Percentiles rank a stretch among this genome's conserved stretches.
These are phyloP conservation scores for Pseudisothecium myosuroides DNA, from an alignment of 225 moss, liverwort and hornwort genomes.

Conservation along the genomic window DNA sequence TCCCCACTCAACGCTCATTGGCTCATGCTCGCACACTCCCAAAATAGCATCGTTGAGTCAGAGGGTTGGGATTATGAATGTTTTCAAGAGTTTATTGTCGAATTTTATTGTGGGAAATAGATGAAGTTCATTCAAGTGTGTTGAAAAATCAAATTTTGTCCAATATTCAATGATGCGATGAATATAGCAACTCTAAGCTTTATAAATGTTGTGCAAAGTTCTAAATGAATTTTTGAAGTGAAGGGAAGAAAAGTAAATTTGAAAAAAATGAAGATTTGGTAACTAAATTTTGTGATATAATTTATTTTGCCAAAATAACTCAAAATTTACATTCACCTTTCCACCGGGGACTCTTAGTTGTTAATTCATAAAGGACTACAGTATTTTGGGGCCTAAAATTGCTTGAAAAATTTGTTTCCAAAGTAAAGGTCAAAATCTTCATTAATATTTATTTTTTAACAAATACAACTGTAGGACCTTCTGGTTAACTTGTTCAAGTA, in stretches of 20 bases:
- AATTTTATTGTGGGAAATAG: not conserved
- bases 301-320: not conserved
- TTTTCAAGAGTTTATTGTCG: not conserved
- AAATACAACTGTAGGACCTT: too few species aligned
- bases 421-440: too few species aligned
- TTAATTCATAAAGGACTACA: too few species aligned
- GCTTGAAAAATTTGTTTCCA: too few species aligned
- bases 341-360: fast-evolving
- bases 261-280: too few species aligned
- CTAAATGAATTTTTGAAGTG: fast-evolving
- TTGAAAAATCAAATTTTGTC: not conserved
- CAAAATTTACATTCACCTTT: not conserved
- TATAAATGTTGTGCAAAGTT: not conserved
- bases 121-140: not conserved
- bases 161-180: not conserved
- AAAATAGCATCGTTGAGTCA: too few species aligned
- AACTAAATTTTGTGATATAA: not conserved
- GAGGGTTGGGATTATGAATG: fast-evolving
- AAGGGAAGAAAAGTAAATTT: not conserved
- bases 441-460: too few species aligned
- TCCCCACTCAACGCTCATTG: too few species aligned
- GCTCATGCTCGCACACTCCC: too few species aligned
- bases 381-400: too few species aligned
- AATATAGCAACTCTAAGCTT: fast-evolving
- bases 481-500: too few species aligned